phyloP scores from a whole-genome alignment of 768 basidiomycete genomes.

The Agaricus bisporus region DNA sequence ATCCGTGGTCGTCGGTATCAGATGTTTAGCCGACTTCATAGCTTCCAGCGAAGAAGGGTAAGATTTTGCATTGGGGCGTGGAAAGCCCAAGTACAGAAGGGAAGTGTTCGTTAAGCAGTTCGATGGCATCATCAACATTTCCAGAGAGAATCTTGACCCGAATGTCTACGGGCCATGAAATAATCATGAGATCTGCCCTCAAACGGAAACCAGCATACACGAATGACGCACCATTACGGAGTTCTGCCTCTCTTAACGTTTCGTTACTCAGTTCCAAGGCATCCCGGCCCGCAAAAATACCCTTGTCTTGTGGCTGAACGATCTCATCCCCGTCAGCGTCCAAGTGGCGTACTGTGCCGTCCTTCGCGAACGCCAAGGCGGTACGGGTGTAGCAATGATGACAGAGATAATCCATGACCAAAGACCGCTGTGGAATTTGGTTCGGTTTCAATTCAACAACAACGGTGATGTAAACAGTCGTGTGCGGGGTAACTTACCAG shows the following conservation, averaged over 20 bases:
- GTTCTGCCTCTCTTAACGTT: slow-evolving; percentile 6
- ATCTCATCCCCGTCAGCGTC: slow-evolving; percentile 72
- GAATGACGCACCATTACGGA: slow-evolving; percentile 1
- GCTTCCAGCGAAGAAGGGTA: slow-evolving; percentile 16
- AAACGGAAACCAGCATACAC: neutral
- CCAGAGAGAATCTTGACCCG: slow-evolving; percentile 66
- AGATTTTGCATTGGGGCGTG: slow-evolving; percentile 7
- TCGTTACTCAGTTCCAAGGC: slow-evolving; percentile 29
- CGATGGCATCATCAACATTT: slow-evolving; percentile 64
- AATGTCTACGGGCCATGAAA: slow-evolving; percentile 45
- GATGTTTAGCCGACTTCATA: slow-evolving; percentile 35
- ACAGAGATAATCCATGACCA: slow-evolving; percentile 74
- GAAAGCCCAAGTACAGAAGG: slow-evolving; percentile 53
- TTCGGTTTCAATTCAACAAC: slow-evolving; percentile 1
- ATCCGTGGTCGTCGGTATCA: slow-evolving; percentile 57
- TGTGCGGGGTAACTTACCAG: slow-evolving; percentile 27
- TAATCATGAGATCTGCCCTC: neutral
- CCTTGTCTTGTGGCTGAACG: slow-evolving; percentile 19
- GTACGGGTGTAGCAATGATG: slow-evolving; percentile 71
- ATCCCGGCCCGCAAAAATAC: slow-evolving; percentile 9
- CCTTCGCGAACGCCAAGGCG: slow-evolving; percentile 59
- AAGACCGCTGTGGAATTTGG: slow-evolving; percentile 38
- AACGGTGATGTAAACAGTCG: neutral
- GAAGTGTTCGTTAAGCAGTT: slow-evolving; percentile 64
- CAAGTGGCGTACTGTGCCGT: slow-evolving; percentile 55